phyloP scores from a whole-genome alignment of 2,329 filamentous ascomycete species.

The Monosporascus sp. region DNA sequence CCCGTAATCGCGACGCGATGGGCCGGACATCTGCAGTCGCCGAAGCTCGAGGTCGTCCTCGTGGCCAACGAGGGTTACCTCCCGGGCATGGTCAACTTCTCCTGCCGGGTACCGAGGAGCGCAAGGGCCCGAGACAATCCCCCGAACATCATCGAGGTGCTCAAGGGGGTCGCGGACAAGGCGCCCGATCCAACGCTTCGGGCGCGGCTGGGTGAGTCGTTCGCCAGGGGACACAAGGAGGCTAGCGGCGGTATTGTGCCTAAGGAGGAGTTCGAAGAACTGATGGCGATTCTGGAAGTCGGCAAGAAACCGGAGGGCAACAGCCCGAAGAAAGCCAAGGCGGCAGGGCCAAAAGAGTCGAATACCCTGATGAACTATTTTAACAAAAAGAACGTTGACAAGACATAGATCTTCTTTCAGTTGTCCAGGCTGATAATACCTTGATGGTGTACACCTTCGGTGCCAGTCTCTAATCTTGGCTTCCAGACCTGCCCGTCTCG shows the following conservation, averaged over 20 bases:
- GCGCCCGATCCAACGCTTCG: constrained; percentile 32
- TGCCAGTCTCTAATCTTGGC: too few species aligned
- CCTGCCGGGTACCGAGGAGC: constrained; percentile 54
- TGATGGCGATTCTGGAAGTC: constrained; percentile 53
- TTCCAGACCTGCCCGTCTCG: too few species aligned
- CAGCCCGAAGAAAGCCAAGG: constrained; percentile 27
- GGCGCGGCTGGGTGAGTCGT: constrained; percentile 54
- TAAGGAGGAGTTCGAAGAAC: constrained; percentile 57
- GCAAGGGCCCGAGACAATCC: constrained; percentile 48
- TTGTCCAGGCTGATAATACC: too few species aligned
- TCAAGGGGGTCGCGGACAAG: constrained; percentile 44
- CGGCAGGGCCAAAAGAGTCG: constrained; percentile 34
- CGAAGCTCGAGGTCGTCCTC: constrained; percentile 56
- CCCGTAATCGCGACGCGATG: constrained; percentile 63
- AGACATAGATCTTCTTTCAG: neutral
- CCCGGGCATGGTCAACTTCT: constrained; percentile 60
- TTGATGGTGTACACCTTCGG: too few species aligned
- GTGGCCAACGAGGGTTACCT: constrained; percentile 64
- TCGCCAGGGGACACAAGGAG: constrained; percentile 62
- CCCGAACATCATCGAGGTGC: constrained; percentile 57
- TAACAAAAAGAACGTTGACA: constrained; percentile 26
- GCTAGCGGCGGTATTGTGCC: constrained; percentile 61
- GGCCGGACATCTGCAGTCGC: constrained; percentile 54
- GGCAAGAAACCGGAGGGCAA: constrained; percentile 43
- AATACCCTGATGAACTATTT: constrained; percentile 54